These are phyloP conservation scores for Entomortierella chlamydospora DNA, from an alignment of 192 early-diverging fungal species.

Conservation along the genomic window DNA sequence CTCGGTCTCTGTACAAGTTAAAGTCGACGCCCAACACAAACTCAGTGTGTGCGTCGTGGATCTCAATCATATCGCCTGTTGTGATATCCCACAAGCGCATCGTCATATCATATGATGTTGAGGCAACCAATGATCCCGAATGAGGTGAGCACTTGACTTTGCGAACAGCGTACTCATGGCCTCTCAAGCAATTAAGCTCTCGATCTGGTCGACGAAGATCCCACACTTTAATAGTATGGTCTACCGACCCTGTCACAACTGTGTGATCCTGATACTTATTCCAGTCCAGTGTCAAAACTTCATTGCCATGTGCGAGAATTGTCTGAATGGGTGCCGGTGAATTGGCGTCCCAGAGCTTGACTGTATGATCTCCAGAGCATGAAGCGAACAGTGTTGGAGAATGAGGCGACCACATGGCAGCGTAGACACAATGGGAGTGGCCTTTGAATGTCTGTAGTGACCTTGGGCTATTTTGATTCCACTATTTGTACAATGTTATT, in stretches of 20 bases:
- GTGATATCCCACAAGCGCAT: conserved; percentile 91
- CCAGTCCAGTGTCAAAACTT: conserved; percentile 95
- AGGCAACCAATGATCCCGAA: conserved; percentile 79
- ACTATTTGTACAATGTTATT: conserved; percentile 60
- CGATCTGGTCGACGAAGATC: conserved; percentile 84
- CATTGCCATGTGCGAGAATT: conserved; percentile 84
- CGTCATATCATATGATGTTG: conserved; percentile 97
- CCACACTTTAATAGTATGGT: conserved; percentile 91
- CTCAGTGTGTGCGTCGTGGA: conserved; percentile 91
- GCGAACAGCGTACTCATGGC: conserved; percentile 94
- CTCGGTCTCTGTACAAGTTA: conserved; percentile 87
- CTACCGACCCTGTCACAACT: conserved; percentile 91
- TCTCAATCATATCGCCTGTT: conserved; percentile 64
- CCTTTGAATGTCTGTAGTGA: conserved; percentile 90
- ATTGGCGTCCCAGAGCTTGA: conserved; percentile 94
- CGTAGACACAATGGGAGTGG: conserved; percentile 95
- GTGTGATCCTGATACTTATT: conserved; percentile 92
- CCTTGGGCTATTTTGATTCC: conserved; percentile 82
- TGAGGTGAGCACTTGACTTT: conserved; percentile 96
- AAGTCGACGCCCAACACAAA: conserved; percentile 98
- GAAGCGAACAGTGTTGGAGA: conserved; percentile 84
- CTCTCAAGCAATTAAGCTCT: conserved; percentile 78
- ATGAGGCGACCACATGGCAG: conserved; percentile 86
- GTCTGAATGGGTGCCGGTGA: conserved; percentile 71
- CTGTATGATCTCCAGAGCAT: conserved; percentile 88